A percentile compares a stretch with the other conserved stretches of the same genome.
Conservation (phyloP, 2,329 filamentous ascomycete genomes). For the Botrytis elliptica region DNA sequence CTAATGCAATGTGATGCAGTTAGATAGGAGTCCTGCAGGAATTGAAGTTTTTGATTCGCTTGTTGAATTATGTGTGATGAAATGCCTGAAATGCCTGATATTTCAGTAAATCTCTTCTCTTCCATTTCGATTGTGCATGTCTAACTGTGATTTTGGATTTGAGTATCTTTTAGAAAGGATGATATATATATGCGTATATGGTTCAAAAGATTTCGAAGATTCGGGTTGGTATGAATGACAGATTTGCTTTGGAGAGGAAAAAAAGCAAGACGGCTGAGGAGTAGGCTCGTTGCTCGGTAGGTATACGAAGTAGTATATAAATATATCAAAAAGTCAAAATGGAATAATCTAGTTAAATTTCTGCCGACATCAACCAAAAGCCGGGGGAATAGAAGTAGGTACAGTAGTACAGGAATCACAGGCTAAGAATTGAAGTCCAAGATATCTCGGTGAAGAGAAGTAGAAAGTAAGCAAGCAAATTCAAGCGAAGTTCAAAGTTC, state of each 20-base stretch:
- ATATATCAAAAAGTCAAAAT: constrained; percentile 11
- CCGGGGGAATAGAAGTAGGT: neutral
- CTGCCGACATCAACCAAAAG: constrained; percentile 4
- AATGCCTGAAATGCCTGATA: constrained; percentile 23
- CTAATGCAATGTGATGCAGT: constrained; percentile 21
- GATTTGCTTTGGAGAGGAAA: neutral
- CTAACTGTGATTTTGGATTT: neutral
- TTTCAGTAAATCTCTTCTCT: constrained; percentile 12
- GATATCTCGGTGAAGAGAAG: neutral
- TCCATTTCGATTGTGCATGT: neutral
- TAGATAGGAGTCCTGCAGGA: constrained; percentile 23
- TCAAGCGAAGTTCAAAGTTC: neutral
- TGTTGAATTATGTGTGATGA: constrained; percentile 11
- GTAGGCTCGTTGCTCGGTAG: neutral
- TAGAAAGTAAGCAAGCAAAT: neutral
- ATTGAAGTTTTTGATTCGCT: constrained; percentile 22
- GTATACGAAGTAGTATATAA: neutral
- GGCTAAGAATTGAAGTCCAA: neutral
- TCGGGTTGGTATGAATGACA: neutral
- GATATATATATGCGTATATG: neutral
- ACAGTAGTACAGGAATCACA: constrained; percentile 3
- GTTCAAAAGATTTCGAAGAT: neutral
- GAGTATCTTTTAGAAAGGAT: neutral
- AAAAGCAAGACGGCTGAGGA: neutral
- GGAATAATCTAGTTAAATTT: neutral